Base-by-base conservation (phyloP, 2,329 filamentous ascomycete species). In the Clonostachys rhizophaga region DNA sequence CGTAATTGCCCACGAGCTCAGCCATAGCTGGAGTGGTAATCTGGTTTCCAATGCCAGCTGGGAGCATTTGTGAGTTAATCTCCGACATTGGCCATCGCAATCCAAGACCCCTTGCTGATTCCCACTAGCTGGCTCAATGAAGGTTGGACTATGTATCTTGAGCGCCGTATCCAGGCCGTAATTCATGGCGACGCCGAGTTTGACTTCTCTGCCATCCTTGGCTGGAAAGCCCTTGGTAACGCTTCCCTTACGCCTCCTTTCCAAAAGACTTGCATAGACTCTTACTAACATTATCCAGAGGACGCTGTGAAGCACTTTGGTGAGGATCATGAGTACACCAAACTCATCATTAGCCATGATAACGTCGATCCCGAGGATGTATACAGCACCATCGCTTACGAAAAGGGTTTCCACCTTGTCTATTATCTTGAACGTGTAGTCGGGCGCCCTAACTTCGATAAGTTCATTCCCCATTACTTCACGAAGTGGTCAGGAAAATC, bases 391-490 rank as follows among this genome's bases (percentile, higher is more conserved):
- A 76, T 97, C 34, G 91, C 94, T 0, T 99, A 99, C 59, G 92
- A 97, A 64, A 97, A 99, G 69, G 92, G 92, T 5, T 97, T 96
- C 68, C 88, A 89, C 61, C 95, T 97, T 66, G 76, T 99, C 42
- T 96, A 91, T 66, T 85, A 91, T 58, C 83, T 99, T 13, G 94
- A 99, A 59, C 86, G 86, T 42, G 73, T 96, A 2, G 78, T 97
- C 5, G 89, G 90, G 35, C 86, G 88, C 50, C 77, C 86, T n/a
- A 87, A 87, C 63, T 99, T 94, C 71, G 89, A 97, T 74, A 87
- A 84, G 57, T 99, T 97, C 68, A 96, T 97, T 60, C 91, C 91
- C 14, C 84, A 96, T 66, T 96, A 97, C 72, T 97, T 97, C 65
- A 83, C 78, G 33, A 89, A 80, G 37, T 97, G 87, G 80, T 84